Evolutionary conservation across 148 eudicot species (phyloP), one percentile per base, ranked within the genome.

Genomic region (Chenopodium quinoa): DNA sequence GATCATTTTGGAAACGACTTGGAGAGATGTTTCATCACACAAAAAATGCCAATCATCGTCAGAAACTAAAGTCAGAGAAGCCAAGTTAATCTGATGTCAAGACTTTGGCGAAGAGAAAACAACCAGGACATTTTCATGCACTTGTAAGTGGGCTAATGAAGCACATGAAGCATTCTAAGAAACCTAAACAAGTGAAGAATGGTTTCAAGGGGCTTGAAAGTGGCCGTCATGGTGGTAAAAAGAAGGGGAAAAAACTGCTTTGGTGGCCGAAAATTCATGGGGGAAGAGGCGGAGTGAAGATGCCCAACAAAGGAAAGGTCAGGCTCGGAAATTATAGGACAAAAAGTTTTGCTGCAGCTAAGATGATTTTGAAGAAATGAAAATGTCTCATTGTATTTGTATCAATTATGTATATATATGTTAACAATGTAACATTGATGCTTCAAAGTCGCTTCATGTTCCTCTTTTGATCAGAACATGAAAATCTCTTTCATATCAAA

Each of bases 91-190:
- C 84, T 9, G 56, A 82, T 80, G 64, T 76, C 19, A 83, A 71
- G 79, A 83, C 72, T n/a, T 62, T 67, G 79, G 75, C 44, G 32
- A 75, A 72, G 10, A 84, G 67, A 46, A 92, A 92, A 71, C 81
- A 84, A 23, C 25, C 25, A 13, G 78, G 85, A 27, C 87, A 90
- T 77, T 87, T 91, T 63, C 88, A 86, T 47, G 76, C 81, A 32
- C 90, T 93, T 60, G 83, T 89, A 17, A 80, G 69, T 23, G 89
- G 93, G 72, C 47, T 93, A 31, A 68, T 89, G 86, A 89, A 82
- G 80, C 92, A 90, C 40, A 78, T 65, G 17, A 70, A 67, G 77
- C 91, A 83, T 65, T 83, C 95, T 0, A 88, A 85, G 80, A 87
- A 87, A 34, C 73, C 90, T 13, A 89, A 88, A 63, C 27, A 50